Percentiles rank a stretch among this genome's conserved stretches.
Evolutionary conservation across 352 stramenopile species (phyloP).

Genomic region (Phytophthora melonis): DNA sequence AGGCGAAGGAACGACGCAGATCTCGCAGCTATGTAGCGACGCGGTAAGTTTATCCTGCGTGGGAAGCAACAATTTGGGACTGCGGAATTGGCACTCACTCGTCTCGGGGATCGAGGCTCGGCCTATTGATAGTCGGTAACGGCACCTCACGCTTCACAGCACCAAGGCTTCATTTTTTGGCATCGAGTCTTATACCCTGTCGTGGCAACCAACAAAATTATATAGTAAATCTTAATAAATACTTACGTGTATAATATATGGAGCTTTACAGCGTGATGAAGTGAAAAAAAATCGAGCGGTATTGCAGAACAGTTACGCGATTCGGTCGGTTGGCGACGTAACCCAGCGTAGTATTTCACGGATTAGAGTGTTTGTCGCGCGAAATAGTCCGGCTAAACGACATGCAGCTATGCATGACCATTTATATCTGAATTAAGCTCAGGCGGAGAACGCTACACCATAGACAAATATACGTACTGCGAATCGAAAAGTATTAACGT

Average conservation of each 20-base stretch:
- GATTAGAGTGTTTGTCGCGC: not conserved
- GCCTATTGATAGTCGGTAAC: conserved; percentile 19
- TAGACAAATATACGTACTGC: not conserved
- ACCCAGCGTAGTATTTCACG: not conserved
- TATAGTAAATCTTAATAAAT: too few species aligned
- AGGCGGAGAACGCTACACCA: not conserved
- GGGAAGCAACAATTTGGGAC: not conserved
- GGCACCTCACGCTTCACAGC: not conserved
- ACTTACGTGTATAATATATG: too few species aligned
- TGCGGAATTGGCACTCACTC: not conserved
- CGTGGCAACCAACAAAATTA: not conserved
- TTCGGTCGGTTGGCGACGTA: not conserved
- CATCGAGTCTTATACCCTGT: not conserved
- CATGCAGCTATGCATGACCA: not conserved
- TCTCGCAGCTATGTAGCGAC: not conserved
- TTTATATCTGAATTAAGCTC: not conserved
- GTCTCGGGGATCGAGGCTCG: not conserved
- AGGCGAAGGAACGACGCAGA: not conserved
- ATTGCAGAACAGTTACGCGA: too few species aligned
- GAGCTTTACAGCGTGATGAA: too few species aligned
- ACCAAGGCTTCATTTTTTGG: not conserved
- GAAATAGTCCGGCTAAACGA: not conserved
- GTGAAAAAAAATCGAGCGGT: too few species aligned
- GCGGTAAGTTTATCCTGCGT: not conserved
- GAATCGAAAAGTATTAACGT: too few species aligned